Conservation (phyloP, 2,329 filamentous ascomycete genomes). For the Xylaria polymorpha region DNA sequence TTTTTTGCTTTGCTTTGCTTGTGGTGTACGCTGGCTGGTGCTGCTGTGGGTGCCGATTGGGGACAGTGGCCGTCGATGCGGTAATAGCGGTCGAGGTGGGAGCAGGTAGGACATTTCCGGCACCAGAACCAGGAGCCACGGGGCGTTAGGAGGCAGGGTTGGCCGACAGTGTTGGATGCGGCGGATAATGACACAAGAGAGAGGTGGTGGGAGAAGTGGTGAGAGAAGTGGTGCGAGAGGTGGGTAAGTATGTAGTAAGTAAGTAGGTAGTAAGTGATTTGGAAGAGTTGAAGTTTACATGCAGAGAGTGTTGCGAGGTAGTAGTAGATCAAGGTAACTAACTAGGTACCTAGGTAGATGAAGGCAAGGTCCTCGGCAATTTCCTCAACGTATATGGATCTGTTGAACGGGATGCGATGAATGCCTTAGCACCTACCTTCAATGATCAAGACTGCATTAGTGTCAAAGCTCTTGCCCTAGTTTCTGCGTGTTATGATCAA, state of each 20-base stretch:
- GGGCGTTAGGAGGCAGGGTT: conserved; percentile 58
- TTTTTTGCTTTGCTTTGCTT: too few relatives aligned
- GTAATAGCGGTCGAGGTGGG: conserved; percentile 50
- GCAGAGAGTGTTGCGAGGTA: too few relatives aligned
- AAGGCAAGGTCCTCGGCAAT: background rate
- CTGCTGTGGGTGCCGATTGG: conserved; percentile 49
- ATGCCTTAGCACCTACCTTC: background rate
- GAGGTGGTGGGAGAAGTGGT: conserved; percentile 69
- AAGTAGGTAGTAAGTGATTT: too few relatives aligned
- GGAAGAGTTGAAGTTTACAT: too few relatives aligned
- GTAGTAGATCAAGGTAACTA: background rate
- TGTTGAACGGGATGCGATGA: background rate
- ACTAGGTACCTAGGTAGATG: background rate
- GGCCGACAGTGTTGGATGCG: conserved; percentile 44
- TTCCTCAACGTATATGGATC: background rate
- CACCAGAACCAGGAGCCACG: conserved; percentile 28
- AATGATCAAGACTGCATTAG: background rate
- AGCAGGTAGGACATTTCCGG: conserved; percentile 53
- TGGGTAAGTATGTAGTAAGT: background rate
- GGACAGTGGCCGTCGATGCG: conserved; percentile 50
- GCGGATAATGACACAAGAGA: conserved; percentile 56
- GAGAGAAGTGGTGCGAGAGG: conserved; percentile 67
- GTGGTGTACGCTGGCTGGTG: too few relatives aligned
- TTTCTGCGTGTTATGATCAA: background rate
- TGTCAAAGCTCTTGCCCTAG: background rate